Base-by-base conservation (phyloP, 1,139 yeast genomes). In the Wickerhamomyces sp. region DNA sequence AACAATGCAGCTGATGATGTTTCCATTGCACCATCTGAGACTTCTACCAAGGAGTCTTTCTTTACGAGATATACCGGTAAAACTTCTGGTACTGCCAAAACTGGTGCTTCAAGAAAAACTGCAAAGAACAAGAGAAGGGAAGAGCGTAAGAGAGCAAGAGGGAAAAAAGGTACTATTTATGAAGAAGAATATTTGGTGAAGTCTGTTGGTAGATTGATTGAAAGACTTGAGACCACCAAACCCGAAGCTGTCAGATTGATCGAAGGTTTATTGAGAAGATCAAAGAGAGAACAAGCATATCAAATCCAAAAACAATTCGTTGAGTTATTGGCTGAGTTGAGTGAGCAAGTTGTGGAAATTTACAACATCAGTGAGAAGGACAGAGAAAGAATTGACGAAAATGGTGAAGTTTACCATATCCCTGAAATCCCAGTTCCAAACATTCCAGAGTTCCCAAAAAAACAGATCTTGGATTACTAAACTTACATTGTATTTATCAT, bases 1-100 rank as follows among this genome's bases (percentile, higher is more conserved):
- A 66, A 72, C 31, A 94, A 86, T 45, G 75, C 84, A 13, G 91
- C 96, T 1, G 99, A 91, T 58, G 85, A 89, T 57, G 94, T 93
- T 3, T 89, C 97, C 0, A 73, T 93, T 43, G 97, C 97, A 0
- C 93, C 95, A 1, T 84, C 96, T 0, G 96, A 88, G 56, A 81
- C 96, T 0, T 84, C 96, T 0, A 85, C 96, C 0, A 82, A 88
- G 11, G 94, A 93, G 20, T 88, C 97, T 0, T 86, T 89, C 57
- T 85, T 88, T 62, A 91, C 98, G 0, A 74, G 95, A 54, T 91
- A 91, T 58, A 91, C 99, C 0, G 97, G 97, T 45, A 88, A 89
- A 60, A 88, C 97, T 1, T 72, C 83, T 1, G 95, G 96, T 16
- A 91, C 98, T 4, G 98, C 97, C 5, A 84, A 85, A 57, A 91